phyloP scores from a whole-genome alignment of 2,329 filamentous ascomycete species.

The Tolypocladium nubicola region DNA sequence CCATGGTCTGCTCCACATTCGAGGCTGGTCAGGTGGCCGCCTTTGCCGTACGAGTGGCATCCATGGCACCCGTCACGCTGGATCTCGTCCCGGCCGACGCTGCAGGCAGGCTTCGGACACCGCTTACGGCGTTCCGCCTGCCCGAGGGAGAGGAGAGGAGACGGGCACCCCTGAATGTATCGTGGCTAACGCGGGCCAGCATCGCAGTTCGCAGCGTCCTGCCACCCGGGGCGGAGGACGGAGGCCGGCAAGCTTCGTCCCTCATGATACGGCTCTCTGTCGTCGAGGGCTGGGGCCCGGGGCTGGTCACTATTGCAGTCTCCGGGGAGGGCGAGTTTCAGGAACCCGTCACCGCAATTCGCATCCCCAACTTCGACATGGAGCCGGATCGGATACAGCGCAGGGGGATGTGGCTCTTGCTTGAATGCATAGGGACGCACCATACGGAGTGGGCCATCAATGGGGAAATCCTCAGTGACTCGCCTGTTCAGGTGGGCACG shows the following conservation, averaged over 20 bases:
- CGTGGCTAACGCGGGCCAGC: slow-evolving; percentile 47
- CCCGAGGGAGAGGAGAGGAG: slow-evolving; percentile 25
- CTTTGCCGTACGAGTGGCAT: slow-evolving; percentile 68
- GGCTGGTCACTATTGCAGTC: slow-evolving; percentile 51
- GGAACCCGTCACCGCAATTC: slow-evolving; percentile 54
- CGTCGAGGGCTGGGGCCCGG: slow-evolving; percentile 61
- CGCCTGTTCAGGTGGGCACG: slow-evolving; percentile 27
- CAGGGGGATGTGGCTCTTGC: slow-evolving; percentile 64
- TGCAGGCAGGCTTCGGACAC: slow-evolving; percentile 60
- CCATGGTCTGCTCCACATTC: slow-evolving; percentile 83
- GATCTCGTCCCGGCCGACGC: slow-evolving; percentile 57
- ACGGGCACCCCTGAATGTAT: slow-evolving; percentile 26
- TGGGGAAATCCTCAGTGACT: slow-evolving; percentile 41
- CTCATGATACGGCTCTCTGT: slow-evolving; percentile 57
- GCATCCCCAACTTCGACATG: slow-evolving; percentile 66
- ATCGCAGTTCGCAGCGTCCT: slow-evolving; percentile 19
- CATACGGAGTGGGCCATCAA: slow-evolving; percentile 31
- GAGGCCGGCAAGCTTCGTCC: slow-evolving; percentile 29
- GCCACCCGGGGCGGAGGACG: slow-evolving; percentile 12
- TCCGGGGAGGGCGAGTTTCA: slow-evolving; percentile 67
- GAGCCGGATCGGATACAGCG: slow-evolving; percentile 46
- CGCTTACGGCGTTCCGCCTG: slow-evolving; percentile 46
- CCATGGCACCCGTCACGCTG: slow-evolving; percentile 45
- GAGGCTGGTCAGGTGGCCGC: slow-evolving; percentile 65
- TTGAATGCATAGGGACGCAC: slow-evolving; percentile 64